Evolutionary conservation across 2,329 filamentous ascomycete species (phyloP), one percentile per base, ranked within the genome.

Genomic region (Ophiostoma australiae): DNA sequence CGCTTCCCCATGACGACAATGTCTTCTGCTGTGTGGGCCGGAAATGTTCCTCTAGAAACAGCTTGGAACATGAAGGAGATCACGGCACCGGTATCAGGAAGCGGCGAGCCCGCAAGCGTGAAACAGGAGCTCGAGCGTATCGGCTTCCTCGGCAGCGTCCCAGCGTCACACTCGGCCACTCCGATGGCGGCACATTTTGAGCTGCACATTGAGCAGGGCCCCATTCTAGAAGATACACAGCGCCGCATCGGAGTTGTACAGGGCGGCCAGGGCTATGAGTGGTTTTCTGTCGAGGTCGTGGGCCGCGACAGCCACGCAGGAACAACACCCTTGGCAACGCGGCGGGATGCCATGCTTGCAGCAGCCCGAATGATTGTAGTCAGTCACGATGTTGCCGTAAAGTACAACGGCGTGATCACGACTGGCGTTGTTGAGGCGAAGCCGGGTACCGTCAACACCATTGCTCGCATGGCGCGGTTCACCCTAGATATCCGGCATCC

Each of bases 181-280:
- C 90, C 90, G 0, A 87, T 93, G 80, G 90, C 87, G 0, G 91
- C 90, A 0, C 91, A 94, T 78, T 94, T 94, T 76, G 91, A 94
- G 78, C 83, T 95, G 13, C 92, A 95, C 77, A 94, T 94, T 69
- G 92, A 96, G 78, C 92, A 96, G 78, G 91, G 91, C 0, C 91
- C 91, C 0, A 86, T 92, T 52, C 84, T 96, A 0, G 89, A 94
- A 76, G 83, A 84, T 20, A 83, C 85, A 35, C 80, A 82, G 27
- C 84, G 88, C 73, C 88, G 87, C 69, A 84, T 94, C 70, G 89
- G 90, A 31, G 85, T 92, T 6, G 91, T 94, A 5, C 84, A 86
- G 37, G 90, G 90, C 2, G 90, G 91, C 1, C 91, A 93, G 77
- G 90, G 89, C 7, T 93, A 91, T 78, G 86, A 87, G 70, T 93